Conservation (phyloP, 2,329 filamentous ascomycete genomes). For the Xylaria sp. region DNA sequence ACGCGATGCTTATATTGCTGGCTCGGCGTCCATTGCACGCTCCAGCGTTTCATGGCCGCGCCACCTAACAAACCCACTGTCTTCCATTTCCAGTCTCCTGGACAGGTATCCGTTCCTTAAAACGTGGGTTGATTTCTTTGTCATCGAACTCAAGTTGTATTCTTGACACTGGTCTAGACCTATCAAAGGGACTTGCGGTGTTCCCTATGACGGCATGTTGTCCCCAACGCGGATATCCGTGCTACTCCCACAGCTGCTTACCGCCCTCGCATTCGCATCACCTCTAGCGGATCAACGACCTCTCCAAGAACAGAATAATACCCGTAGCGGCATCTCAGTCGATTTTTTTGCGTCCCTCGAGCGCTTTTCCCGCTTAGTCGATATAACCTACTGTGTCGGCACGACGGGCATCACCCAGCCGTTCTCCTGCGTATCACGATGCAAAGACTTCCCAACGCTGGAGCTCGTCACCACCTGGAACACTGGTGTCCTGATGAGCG, state of each 20-base stretch:
- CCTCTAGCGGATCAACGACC: slow-evolving; percentile 16
- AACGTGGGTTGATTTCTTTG: not conserved
- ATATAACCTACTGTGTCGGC: slow-evolving; percentile 93
- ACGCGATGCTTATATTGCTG: slow-evolving; percentile 5
- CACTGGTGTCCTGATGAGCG: slow-evolving; percentile 81
- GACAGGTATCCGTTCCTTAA: not conserved
- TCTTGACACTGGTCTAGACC: not conserved
- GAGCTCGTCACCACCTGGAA: slow-evolving; percentile 86
- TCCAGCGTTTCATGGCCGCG: slow-evolving; percentile 6
- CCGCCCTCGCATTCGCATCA: slow-evolving; percentile 16
- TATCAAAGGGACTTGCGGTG: not conserved
- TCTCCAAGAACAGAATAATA: slow-evolving; percentile 9
- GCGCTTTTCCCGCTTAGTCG: slow-evolving; percentile 85
- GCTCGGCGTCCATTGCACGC: slow-evolving; percentile 1
- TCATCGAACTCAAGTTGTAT: not conserved
- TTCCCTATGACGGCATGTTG: not conserved
- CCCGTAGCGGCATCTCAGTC: slow-evolving; percentile 51
- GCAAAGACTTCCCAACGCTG: slow-evolving; percentile 78
- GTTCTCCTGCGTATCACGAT: slow-evolving; percentile 84
- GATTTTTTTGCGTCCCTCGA: slow-evolving; percentile 80
- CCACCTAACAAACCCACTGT: slow-evolving; percentile 11
- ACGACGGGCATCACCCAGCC: slow-evolving; percentile 79
- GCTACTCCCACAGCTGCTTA: slow-evolving; percentile 11
- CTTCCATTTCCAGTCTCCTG: not conserved
- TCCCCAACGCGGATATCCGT: not conserved